A percentile compares a stretch with the other conserved stretches of the same genome.
phyloP scores from a whole-genome alignment of 2,329 filamentous ascomycete genomes.

The Pseudocercospora macadamiae region DNA sequence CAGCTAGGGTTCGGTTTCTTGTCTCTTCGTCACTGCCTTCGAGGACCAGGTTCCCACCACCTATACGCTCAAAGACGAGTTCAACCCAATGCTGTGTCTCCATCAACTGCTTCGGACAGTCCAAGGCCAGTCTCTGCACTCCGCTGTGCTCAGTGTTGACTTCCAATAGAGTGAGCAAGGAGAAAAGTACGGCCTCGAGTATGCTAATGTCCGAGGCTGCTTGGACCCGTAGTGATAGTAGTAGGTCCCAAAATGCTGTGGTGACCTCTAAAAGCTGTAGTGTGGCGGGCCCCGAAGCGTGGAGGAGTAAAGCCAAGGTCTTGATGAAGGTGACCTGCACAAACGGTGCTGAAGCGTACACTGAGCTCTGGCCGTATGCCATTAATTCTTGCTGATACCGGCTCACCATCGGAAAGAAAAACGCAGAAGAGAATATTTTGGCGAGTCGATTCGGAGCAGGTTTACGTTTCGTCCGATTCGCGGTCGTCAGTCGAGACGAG shows the following conservation, averaged over 20 bases:
- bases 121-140: conserved; percentile 71
- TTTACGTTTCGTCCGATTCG: conserved; percentile 57
- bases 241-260: conserved; percentile 78
- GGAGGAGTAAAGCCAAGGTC: conserved; percentile 79
- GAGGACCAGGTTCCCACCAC: conserved; percentile 41
- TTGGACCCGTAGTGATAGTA: conserved; percentile 68
- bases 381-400: conserved; percentile 56
- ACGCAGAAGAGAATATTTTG: conserved; percentile 70
- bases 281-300: conserved; percentile 80
- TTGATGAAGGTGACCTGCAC: conserved; percentile 81
- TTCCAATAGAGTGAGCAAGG: conserved; percentile 78
- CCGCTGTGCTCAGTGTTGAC: conserved; percentile 65
- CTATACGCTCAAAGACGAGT: conserved; percentile 65
- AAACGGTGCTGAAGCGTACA: conserved; percentile 72
- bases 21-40: conserved; percentile 75
- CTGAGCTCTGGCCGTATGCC: conserved; percentile 43
- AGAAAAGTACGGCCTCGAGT: conserved; percentile 74
- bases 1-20: conserved; percentile 75
- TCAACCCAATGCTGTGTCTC: conserved; percentile 88
- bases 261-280: conserved; percentile 78
- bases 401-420: conserved; percentile 85
- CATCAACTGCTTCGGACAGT: conserved; percentile 74
- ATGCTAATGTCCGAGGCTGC: conserved; percentile 56
- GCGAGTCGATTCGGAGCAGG: conserved; percentile 76
- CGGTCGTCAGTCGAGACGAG: conserved; percentile 71